Base-by-base conservation (phyloP, 2,329 filamentous ascomycete genomes). In the Colletotrichum tanaceti region DNA sequence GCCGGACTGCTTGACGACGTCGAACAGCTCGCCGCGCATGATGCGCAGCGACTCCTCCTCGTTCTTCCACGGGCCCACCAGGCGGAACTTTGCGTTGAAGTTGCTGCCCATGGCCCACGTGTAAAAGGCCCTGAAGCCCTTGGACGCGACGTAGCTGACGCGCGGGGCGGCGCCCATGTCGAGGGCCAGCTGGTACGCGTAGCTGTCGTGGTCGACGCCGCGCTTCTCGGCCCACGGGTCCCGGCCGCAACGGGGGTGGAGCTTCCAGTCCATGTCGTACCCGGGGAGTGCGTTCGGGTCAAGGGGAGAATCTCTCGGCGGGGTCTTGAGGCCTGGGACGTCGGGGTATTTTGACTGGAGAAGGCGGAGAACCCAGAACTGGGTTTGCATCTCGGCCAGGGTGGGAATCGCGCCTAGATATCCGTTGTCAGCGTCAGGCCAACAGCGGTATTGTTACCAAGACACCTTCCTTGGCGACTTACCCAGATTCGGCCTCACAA, bases 151-250 rank as follows among this genome's bases (percentile, higher is more conserved):
- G 24, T 81, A 74, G 0, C 68, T 66, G 24, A 81, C 74, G 2
- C 73, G 77, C 0, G 83, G 82, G 0, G 82, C 83, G 2, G 82
- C 73, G 3, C 80, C 81, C 65, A 84, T 83, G 72, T 85, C 83
- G 0, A 83, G 74, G 0, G 83, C 83, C 2, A 85, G 77, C 74
- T 85, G 83, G 73, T 84, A 85, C 0, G 81, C 81, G 69, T 85
- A 85, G 68, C 78, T 80, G 68, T 85, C 83, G 55, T 85, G 83
- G 50, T 85, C 83, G 2, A 85, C 82, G 18, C 81, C 83, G 60
- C 79, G 75, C 71, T 81, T 79, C 39, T 72, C 74, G 20, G 74
- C 66, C 58, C 72, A 78, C 24, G 79, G 72, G 61, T 78, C 78
- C 64, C 80, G 79, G 22, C 72, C 71, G 0, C 72, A 75, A 3